Base-by-base conservation (phyloP, 208 protist species). In the Trypanosoma cruzi region DNA sequence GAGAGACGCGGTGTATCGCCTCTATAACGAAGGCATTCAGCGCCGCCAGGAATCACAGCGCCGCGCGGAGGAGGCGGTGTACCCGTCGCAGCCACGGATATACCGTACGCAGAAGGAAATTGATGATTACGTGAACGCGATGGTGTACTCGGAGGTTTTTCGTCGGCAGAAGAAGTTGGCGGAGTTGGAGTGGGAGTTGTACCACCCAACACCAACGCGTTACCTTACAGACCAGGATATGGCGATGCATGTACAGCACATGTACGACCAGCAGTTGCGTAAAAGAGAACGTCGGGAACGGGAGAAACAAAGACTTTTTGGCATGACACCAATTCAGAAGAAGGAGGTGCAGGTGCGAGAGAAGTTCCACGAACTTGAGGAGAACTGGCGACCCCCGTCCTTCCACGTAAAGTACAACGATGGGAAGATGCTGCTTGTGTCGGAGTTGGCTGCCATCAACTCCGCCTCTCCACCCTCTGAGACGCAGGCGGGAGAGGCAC, bases 221-320 rank as follows among this genome's bases (percentile, higher is more conserved):
- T 73, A 65, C 37, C 36, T 91, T 18, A 66, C 57, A 5, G 37
- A 46, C 11, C 60, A 76, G 18, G 79, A 82, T 53, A 53, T 93
- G 57, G 44, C 73, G 36, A 48, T 56, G 13, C 89, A 93, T 64
- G 73, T 95, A 29, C 64, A 84, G 50, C 86, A 81, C 37, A 68
- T 95, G 40, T 93, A 95, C 78, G 77, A 69, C 55, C 76, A 90
- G 29, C 83, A 83, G 10, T 18, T 94, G 34, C 82, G 73, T 18
- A 66, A 75, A 20, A 71, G 71, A n/a, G 60, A 63, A 8, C 54
- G 70, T 18, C 81, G 83, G 29, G 71, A 82, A 57, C 42, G 56
- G 26, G 75, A 89, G 56, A 64, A 79, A 18, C 65, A 79, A 24
- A 42, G 56, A n/a, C 75, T 81, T 29, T 81, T 88, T 32, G 84